Conservation (phyloP, 2,329 filamentous ascomycete species). For the Aspergillus pseudotamarii region DNA sequence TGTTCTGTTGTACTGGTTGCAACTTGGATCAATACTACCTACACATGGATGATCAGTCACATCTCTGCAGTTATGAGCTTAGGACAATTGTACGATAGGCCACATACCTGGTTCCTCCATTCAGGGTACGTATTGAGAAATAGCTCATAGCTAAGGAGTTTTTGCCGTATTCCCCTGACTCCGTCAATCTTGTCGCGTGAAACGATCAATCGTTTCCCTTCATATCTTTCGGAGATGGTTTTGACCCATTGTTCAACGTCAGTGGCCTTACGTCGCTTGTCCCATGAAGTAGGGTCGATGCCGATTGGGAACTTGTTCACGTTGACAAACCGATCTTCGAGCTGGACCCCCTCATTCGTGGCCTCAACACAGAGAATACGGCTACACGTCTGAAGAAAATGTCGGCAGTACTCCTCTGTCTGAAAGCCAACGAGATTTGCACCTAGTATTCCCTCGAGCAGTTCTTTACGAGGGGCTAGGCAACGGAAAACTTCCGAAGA, state of each 20-base stretch:
- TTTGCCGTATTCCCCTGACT: slow-evolving; percentile 89
- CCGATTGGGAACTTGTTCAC: slow-evolving; percentile 85
- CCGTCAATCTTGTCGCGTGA: slow-evolving; percentile 92
- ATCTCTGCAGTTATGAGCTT: neutral
- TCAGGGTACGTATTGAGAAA: slow-evolving; percentile 93
- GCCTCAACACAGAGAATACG: slow-evolving; percentile 88
- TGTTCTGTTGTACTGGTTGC: slow-evolving; percentile 89
- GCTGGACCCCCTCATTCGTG: slow-evolving; percentile 80
- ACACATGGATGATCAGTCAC: neutral
- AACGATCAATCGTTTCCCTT: slow-evolving; percentile 86
- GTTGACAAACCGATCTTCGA: slow-evolving; percentile 92
- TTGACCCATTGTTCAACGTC: slow-evolving; percentile 79
- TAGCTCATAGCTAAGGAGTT: slow-evolving; percentile 86
- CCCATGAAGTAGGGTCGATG: slow-evolving; percentile 79
- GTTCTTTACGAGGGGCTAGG: slow-evolving; percentile 79
- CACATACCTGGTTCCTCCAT: slow-evolving; percentile 71
- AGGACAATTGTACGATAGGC: neutral
- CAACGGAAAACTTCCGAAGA: slow-evolving; percentile 96
- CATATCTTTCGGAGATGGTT: slow-evolving; percentile 80
- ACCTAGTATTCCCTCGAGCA: slow-evolving; percentile 89
- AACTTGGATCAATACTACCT: slow-evolving; percentile 89
- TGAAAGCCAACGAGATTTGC: slow-evolving; percentile 94
- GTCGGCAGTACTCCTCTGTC: slow-evolving; percentile 87
- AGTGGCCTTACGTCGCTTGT: slow-evolving; percentile 68
- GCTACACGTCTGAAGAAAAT: slow-evolving; percentile 95